A percentile compares a stretch with the other conserved stretches of the same genome.
Conservation (phyloP, 176 grass and related monocot species). For the Cenchrus purpureus region DNA sequence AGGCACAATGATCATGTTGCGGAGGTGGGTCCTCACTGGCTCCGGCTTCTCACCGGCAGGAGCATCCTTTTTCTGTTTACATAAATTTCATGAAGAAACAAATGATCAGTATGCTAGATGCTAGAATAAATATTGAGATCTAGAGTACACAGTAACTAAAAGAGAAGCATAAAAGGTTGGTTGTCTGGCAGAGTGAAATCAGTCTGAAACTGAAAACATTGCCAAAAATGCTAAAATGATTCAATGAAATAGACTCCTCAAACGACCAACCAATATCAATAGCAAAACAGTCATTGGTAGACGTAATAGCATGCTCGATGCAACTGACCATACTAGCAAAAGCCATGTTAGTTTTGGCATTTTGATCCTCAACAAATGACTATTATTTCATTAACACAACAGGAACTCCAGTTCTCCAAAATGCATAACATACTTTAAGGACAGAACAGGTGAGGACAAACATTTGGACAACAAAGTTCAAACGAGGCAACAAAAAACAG, state of each 20-base stretch:
- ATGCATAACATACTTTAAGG: not conserved
- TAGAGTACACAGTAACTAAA: not conserved
- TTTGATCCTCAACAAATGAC: not conserved
- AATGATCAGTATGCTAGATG: not conserved
- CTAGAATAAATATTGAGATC: not conserved
- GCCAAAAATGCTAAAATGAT: not conserved
- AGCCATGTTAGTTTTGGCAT: not conserved
- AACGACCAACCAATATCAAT: not conserved
- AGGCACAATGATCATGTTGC: constrained; percentile 81
- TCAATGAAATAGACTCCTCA: not conserved
- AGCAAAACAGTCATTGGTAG: no score
- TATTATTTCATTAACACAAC: not conserved
- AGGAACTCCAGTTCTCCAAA: not conserved
- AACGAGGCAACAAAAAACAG: no score
- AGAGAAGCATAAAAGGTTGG: not conserved
- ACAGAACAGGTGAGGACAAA: not conserved
- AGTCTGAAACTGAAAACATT: not conserved
- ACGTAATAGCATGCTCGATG: no score
- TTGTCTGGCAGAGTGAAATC: not conserved
- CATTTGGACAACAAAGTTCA: no score
- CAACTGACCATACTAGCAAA: not conserved
- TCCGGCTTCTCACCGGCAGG: constrained; percentile 74
- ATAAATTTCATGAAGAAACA: not conserved
- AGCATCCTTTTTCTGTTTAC: constrained; percentile 63
- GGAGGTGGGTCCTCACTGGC: constrained; percentile 71